phyloP scores from a whole-genome alignment of 2,329 filamentous ascomycete genomes.

The Alternaria sp. region DNA sequence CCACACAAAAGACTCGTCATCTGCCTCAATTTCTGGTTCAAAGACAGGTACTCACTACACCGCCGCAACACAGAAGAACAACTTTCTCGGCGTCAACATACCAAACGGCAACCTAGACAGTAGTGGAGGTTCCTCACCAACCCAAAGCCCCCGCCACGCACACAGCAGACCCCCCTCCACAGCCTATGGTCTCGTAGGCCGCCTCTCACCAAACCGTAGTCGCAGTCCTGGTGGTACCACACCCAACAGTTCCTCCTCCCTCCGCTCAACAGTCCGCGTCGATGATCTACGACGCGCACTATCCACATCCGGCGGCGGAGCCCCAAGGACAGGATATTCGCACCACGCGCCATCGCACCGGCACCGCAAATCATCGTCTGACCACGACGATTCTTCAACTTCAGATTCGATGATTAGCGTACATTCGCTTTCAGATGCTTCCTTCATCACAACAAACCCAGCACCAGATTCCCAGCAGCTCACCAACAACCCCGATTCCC shows the following conservation, averaged over 20 bases:
- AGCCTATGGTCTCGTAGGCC: conserved; percentile 49
- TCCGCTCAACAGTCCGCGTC: conserved; percentile 53
- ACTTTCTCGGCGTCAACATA: conserved; percentile 66
- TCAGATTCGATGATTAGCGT: conserved; percentile 76
- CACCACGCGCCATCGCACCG: conserved; percentile 37
- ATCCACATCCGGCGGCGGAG: conserved; percentile 43
- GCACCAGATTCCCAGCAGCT: conserved; percentile 6
- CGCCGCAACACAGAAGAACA: conserved; percentile 39
- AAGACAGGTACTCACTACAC: conserved; percentile 57
- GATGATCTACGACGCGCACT: conserved; percentile 59
- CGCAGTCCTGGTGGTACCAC: conserved; percentile 46
- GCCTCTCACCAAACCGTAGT: conserved; percentile 38
- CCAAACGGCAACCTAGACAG: conserved; percentile 50
- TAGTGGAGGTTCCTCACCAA: conserved; percentile 43
- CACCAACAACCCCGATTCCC: background rate
- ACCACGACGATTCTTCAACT: conserved; percentile 61
- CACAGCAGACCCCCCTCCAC: conserved; percentile 45
- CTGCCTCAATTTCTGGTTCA: conserved; percentile 79
- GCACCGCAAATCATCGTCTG: conserved; percentile 52
- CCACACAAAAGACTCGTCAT: conserved; percentile 72
- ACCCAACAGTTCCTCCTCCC: conserved; percentile 48
- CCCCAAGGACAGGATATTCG: conserved; percentile 45
- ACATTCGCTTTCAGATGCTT: conserved; percentile 72
- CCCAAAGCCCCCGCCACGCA: conserved; percentile 43
- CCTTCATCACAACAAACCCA: conserved; percentile 50